Conservation (phyloP, 345 rosid genomes). For the Sonneratia alba region DNA sequence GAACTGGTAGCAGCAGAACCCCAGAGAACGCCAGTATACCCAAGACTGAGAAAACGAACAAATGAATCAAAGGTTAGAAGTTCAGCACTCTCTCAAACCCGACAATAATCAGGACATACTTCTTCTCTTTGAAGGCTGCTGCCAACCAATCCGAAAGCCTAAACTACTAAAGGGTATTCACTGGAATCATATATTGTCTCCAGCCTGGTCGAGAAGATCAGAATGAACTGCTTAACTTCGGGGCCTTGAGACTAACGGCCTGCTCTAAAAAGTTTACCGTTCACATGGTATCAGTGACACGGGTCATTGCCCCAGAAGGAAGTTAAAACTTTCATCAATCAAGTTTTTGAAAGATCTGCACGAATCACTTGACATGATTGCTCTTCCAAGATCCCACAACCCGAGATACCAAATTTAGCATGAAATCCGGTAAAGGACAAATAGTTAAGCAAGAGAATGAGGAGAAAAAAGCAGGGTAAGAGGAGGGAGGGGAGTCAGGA, state of each 20-base stretch:
- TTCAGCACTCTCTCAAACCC: background rate
- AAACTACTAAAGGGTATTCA: too few species aligned
- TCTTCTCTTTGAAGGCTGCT: too few species aligned
- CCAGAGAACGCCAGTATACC: constrained; percentile 66
- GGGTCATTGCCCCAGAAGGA: too few species aligned
- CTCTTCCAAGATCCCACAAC: too few species aligned
- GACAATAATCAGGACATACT: background rate
- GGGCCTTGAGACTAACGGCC: background rate
- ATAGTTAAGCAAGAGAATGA: too few species aligned
- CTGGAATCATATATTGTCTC: too few species aligned
- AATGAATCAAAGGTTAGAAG: background rate
- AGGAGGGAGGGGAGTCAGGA: background rate
- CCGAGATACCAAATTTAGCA: too few species aligned
- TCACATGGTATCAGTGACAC: too few species aligned
- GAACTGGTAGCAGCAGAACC: constrained; percentile 53
- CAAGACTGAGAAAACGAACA: constrained; percentile 27
- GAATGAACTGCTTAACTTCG: background rate
- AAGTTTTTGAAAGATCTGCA: too few species aligned
- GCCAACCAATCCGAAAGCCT: too few species aligned
- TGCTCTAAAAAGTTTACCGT: background rate
- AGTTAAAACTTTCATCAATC: too few species aligned
- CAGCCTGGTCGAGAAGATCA: background rate
- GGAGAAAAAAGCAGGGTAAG: background rate
- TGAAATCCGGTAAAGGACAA: background rate
- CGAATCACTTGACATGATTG: too few species aligned